These are phyloP conservation scores for Marchantia paleacea DNA, from an alignment of 225 moss, liverwort and hornwort genomes.

Conservation along the genomic window DNA sequence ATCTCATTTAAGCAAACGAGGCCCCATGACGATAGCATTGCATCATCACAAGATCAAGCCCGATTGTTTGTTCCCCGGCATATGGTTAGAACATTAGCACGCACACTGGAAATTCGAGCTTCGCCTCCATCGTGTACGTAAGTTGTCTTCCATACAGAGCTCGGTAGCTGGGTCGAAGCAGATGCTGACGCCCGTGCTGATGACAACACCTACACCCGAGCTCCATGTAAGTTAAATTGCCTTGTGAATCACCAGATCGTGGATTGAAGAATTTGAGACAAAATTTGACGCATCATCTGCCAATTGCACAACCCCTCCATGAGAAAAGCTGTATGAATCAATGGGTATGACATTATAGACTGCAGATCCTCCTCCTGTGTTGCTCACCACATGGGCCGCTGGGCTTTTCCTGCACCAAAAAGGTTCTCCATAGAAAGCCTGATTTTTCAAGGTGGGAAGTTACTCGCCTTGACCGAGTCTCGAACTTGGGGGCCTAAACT, in stretches of 20 bases:
- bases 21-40: neutral
- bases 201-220: neutral
- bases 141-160: neutral
- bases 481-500: neutral
- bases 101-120: neutral
- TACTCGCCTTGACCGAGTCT: neutral
- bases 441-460: neutral
- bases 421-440: neutral
- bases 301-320: neutral
- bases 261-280: neutral
- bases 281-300: neutral
- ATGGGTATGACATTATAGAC: neutral
- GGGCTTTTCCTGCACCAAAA: neutral
- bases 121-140: neutral
- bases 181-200: constrained; percentile 1
- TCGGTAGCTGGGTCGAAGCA: neutral
- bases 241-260: neutral
- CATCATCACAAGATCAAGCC: constrained; percentile 6
- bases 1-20: neutral
- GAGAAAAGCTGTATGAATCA: neutral
- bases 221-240: neutral
- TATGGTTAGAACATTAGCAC: neutral
- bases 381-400: neutral
- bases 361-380: neutral
- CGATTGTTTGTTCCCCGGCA: neutral